Evolutionary conservation across 139 green algal species (phyloP).

Genomic region (Chlamydomonas schloesseri): DNA sequence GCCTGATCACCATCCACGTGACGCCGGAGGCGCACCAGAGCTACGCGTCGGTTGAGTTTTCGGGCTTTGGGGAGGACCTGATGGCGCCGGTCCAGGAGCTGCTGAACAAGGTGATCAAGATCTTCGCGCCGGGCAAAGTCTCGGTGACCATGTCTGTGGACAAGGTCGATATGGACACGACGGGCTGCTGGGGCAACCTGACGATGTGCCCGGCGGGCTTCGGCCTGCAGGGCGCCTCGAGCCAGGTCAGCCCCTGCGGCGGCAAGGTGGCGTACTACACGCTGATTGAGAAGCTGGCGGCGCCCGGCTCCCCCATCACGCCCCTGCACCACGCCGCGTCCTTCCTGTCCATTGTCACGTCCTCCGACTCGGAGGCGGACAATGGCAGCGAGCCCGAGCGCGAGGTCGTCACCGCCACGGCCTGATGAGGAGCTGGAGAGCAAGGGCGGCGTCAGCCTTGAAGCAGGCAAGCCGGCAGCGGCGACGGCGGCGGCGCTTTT

Average conservation of each 20-base stretch:
- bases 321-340: slow-evolving; percentile 54
- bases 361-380: slow-evolving; percentile 30
- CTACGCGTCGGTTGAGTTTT: slow-evolving; percentile 95
- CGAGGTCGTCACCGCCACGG: too few species aligned
- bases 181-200: slow-evolving; percentile 49
- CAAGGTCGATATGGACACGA: slow-evolving; percentile 37
- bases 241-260: slow-evolving; percentile 60
- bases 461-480: too few species aligned
- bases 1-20: slow-evolving; percentile 97
- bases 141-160: slow-evolving; percentile 63
- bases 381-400: slow-evolving; percentile 45
- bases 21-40: slow-evolving; percentile 93
- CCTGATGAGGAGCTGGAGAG: too few species aligned
- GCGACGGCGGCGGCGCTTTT: too few species aligned
- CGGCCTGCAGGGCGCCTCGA: slow-evolving; percentile 47
- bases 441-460: too few species aligned
- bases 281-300: slow-evolving; percentile 44
- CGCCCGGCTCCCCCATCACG: slow-evolving; percentile 35
- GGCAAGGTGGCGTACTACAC: slow-evolving; percentile 65
- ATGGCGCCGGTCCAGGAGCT: slow-evolving; percentile 42
- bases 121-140: slow-evolving; percentile 70
- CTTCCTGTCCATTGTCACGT: slow-evolving; percentile 50
- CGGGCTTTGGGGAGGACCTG: slow-evolving; percentile 66
- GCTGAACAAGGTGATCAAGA: slow-evolving; percentile 55
- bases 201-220: slow-evolving; percentile 52